These are phyloP conservation scores for Ziziphus jujuba DNA, from an alignment of 306 rosid genomes.

Conservation along the genomic window DNA sequence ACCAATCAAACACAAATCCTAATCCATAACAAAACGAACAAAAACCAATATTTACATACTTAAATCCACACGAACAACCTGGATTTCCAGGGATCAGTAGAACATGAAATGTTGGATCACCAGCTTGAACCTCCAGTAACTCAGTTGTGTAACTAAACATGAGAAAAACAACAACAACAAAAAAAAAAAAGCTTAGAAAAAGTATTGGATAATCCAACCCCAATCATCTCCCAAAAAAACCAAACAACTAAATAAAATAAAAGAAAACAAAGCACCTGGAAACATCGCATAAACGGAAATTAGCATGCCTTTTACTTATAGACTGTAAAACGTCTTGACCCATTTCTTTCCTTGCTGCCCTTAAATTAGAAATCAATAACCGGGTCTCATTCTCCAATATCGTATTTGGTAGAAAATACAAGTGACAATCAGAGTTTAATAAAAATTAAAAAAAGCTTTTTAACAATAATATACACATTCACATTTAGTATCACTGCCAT, in stretches of 20 bases:
- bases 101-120: conserved; percentile 69
- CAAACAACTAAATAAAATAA: neutral
- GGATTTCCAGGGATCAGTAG: conserved; percentile 87
- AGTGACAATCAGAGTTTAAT: neutral
- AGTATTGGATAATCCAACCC: neutral
- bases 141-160: conserved; percentile 60
- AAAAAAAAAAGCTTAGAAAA: neutral
- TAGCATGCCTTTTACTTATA: conserved; percentile 42
- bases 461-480: neutral
- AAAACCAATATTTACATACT: neutral
- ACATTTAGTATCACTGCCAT: neutral
- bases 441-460: neutral
- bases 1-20: conserved; percentile 4
- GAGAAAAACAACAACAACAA: no score
- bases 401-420: neutral
- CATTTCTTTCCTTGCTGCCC: conserved; percentile 45
- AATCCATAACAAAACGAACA: conserved; percentile 12
- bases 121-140: conserved; percentile 74
- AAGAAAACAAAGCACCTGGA: conserved; percentile 45
- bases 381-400: neutral
- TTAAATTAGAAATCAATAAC: conserved; percentile 15
- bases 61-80: conserved; percentile 49
- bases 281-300: conserved; percentile 64
- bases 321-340: conserved; percentile 29
- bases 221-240: neutral